Conservation (phyloP, 306 rosid species). For the Citrullus mucosospermus region DNA sequence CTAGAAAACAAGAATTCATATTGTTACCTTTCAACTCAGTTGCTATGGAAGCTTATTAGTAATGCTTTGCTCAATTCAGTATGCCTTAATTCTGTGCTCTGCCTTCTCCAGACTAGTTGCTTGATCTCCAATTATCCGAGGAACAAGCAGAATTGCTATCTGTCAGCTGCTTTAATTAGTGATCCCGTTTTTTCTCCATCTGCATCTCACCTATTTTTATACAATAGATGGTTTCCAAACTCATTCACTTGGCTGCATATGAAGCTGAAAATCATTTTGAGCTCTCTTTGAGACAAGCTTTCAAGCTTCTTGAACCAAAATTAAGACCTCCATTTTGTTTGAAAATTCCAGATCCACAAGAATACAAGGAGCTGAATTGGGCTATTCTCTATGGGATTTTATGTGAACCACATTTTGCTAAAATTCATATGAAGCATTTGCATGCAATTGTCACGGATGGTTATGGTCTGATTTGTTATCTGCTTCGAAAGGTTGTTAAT, state of each 20-base stretch:
- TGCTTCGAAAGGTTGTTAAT: conserved; percentile 28
- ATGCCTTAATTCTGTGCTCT: background rate
- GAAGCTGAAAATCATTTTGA: conserved; percentile 46
- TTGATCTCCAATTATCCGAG: background rate
- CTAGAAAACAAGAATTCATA: background rate
- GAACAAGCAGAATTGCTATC: background rate
- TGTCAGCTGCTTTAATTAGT: background rate
- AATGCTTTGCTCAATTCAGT: background rate
- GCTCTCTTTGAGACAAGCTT: conserved; percentile 36
- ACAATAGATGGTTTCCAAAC: conserved; percentile 21
- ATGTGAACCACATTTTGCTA: conserved; percentile 42
- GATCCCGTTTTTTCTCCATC: background rate
- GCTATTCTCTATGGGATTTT: conserved; percentile 55
- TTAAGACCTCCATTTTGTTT: conserved; percentile 58
- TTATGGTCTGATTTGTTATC: conserved; percentile 27
- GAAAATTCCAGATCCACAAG: conserved; percentile 33
- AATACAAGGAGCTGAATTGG: conserved; percentile 41
- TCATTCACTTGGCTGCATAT: conserved; percentile 16
- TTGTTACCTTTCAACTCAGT: background rate
- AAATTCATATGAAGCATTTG: conserved; percentile 60
- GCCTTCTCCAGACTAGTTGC: background rate
- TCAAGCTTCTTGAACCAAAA: conserved; percentile 32
- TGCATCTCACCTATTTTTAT: background rate
- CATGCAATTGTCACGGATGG: conserved; percentile 70
- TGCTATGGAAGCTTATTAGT: background rate